A percentile compares a stretch with the other conserved stretches of the same genome.
These are phyloP conservation scores for Saksenaea vasiformis DNA, from an alignment of 371 early-diverging fungal genomes.

Conservation along the genomic window DNA sequence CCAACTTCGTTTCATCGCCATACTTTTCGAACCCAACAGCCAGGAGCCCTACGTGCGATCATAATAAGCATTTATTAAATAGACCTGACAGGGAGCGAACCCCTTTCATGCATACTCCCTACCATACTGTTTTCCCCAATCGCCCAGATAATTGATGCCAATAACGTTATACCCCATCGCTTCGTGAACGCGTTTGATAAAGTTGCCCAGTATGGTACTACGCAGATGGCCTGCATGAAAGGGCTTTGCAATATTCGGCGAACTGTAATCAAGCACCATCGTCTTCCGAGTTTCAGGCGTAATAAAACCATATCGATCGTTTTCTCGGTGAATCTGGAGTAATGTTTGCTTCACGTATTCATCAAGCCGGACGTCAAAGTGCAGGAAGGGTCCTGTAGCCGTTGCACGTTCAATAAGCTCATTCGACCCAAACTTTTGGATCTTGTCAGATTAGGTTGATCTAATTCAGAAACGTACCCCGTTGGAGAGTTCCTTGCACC, in stretches of 20 bases:
- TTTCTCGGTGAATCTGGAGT: conserved; percentile 34
- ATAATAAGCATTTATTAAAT: background rate
- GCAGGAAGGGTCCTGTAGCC: conserved; percentile 65
- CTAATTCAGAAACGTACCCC: conserved; percentile 24
- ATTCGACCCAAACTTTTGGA: conserved; percentile 6
- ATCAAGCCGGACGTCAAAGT: conserved; percentile 62
- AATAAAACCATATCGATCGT: conserved; percentile 23
- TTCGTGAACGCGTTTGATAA: conserved; percentile 79
- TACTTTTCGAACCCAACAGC: conserved; percentile 90
- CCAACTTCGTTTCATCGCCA: conserved; percentile 78
- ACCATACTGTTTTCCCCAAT: conserved; percentile 99
- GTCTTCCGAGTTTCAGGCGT: conserved; percentile 28
- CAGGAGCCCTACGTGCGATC: conserved; percentile 61
- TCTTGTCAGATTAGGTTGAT: background rate
- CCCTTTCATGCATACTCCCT: conserved; percentile 7
- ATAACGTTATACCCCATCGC: conserved; percentile 86
- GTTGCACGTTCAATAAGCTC: conserved; percentile 37
- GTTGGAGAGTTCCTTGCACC: conserved; percentile 48
- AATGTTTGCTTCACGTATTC: conserved; percentile 52
- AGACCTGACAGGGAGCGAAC: background rate
- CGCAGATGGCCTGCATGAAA: conserved; percentile 99
- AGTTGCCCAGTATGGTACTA: conserved; percentile 97
- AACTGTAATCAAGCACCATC: conserved; percentile 90
- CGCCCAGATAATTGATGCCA: conserved; percentile 97
- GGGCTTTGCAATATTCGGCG: conserved; percentile 99